phyloP scores from a whole-genome alignment of 495 filamentous ascomycete genomes.

The Daldinia caldariorum region DNA sequence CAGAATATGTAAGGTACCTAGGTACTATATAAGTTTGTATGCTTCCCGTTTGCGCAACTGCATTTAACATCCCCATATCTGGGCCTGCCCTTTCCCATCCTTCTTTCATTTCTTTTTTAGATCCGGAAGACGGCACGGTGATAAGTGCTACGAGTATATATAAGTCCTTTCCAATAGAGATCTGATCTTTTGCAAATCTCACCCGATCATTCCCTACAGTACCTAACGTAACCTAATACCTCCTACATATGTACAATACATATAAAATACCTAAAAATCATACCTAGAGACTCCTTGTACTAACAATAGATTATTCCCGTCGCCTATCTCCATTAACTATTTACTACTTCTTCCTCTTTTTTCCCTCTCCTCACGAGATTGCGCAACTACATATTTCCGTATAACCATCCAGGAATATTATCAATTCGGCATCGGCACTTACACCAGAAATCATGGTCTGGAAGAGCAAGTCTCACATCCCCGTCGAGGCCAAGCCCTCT shows the following conservation, averaged over 20 bases:
- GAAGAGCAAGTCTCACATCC: slow-evolving; percentile 25
- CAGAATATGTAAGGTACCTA: too few relatives aligned
- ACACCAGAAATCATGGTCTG: slow-evolving; percentile 31
- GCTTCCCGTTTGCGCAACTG: background rate
- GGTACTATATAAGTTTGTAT: background rate
- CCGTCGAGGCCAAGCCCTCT: slow-evolving; percentile 37
- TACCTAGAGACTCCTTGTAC: slow-evolving; percentile 1
- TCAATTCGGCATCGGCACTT: background rate
- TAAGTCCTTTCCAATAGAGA: background rate
- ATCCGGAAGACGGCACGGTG: background rate
- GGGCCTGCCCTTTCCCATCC: slow-evolving; percentile 5
- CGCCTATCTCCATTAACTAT: background rate
- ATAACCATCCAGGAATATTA: slow-evolving; percentile 5
- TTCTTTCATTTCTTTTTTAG: slow-evolving; percentile 7
- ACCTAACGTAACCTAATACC: background rate
- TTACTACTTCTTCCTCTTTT: background rate
- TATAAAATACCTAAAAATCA: too few relatives aligned
- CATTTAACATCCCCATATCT: slow-evolving; percentile 1
- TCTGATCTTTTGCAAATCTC: slow-evolving; percentile 5
- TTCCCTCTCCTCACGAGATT: background rate
- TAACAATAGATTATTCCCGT: background rate
- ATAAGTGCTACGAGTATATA: background rate
- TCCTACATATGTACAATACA: background rate
- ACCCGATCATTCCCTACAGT: background rate
- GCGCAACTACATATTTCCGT: background rate